Evolutionary conservation across 2,329 filamentous ascomycete species (phyloP).

Genomic region (Aspergillus fumigatiaffinis): DNA sequence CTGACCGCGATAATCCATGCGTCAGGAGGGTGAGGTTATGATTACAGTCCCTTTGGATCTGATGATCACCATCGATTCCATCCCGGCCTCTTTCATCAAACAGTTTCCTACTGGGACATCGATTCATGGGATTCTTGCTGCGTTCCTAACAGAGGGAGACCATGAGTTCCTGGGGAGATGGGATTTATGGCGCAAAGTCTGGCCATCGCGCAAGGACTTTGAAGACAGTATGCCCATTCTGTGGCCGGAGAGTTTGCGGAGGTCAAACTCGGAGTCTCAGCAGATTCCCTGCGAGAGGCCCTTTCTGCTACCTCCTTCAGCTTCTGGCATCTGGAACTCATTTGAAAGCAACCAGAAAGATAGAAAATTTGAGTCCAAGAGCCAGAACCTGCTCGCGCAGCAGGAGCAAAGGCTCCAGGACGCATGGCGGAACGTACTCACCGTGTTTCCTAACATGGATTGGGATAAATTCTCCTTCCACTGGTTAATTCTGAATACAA

Average conservation of each 20-base stretch:
- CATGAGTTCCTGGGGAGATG: constrained; percentile 45
- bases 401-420: constrained; percentile 53
- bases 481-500: constrained; percentile 56
- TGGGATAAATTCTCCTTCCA: constrained; percentile 47
- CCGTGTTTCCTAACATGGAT: constrained; percentile 37
- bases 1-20: not conserved
- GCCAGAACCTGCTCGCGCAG: constrained; percentile 38
- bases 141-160: constrained; percentile 55
- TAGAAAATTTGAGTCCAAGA: constrained; percentile 25
- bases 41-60: constrained; percentile 60
- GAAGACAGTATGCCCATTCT: constrained; percentile 53
- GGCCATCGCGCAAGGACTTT: constrained; percentile 62
- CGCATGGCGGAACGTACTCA: constrained; percentile 47
- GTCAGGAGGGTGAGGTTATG: constrained; percentile 55
- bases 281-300: constrained; percentile 14
- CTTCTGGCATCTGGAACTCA: constrained; percentile 35
- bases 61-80: constrained; percentile 60
- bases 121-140: constrained; percentile 68
- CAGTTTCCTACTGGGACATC: constrained; percentile 53
- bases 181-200: constrained; percentile 60
- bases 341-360: constrained; percentile 18
- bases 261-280: constrained; percentile 24
- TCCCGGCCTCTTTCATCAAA: constrained; percentile 51
- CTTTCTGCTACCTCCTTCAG: constrained; percentile 29
- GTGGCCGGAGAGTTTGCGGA: constrained; percentile 46